phyloP scores from a whole-genome alignment of 2,329 filamentous ascomycete genomes.

The Nothomitra cinnamomea region DNA sequence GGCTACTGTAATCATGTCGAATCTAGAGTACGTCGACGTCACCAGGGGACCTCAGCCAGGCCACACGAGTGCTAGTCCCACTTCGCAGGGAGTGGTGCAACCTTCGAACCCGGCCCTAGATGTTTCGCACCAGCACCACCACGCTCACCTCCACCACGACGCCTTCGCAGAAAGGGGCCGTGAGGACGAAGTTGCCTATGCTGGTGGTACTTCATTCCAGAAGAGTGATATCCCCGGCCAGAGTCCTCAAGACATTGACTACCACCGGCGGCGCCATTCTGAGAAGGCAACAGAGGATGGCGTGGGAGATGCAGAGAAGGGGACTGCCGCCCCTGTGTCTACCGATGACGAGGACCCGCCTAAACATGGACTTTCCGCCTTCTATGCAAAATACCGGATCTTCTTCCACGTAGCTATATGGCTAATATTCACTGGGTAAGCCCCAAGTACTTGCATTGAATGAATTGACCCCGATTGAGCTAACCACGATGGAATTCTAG shows the following conservation, averaged over 20 bases:
- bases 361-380: conserved; percentile 18
- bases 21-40: neutral
- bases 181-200: conserved; percentile 31
- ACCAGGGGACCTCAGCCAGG: conserved; percentile 19
- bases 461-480: neutral
- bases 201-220: conserved; percentile 25
- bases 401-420: conserved; percentile 30
- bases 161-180: conserved; percentile 18
- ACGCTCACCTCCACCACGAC: conserved; percentile 28
- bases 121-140: conserved; percentile 26
- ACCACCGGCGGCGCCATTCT: conserved; percentile 19
- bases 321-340: conserved; percentile 15
- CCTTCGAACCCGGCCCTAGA: conserved; percentile 18
- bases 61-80: neutral
- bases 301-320: conserved; percentile 15
- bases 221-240: conserved; percentile 20
- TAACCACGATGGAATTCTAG: conserved; percentile 18
- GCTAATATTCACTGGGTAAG: conserved; percentile 36
- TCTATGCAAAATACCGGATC: conserved; percentile 30
- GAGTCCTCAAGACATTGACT: conserved; percentile 25
- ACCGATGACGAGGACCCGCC: conserved; percentile 18
- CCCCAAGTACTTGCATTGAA: conserved; percentile 6
- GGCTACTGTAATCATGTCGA: neutral
- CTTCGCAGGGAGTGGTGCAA: neutral
- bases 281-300: conserved; percentile 17